Evolutionary conservation across 495 filamentous ascomycete genomes (phyloP).

Genomic region (Extremus antarcticus): DNA sequence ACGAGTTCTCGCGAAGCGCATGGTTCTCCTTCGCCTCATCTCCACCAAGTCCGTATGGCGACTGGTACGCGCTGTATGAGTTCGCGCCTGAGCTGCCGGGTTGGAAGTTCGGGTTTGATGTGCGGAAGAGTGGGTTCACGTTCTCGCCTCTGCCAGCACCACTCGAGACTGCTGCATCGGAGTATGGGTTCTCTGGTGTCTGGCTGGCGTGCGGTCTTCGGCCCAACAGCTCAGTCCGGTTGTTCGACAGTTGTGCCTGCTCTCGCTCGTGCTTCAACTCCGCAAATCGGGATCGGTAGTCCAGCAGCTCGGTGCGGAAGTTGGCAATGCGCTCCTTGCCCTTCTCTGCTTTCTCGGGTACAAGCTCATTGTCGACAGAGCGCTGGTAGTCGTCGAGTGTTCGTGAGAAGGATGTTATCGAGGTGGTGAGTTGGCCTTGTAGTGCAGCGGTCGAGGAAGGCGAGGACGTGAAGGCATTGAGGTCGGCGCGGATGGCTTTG

Average conservation of each 20-base stretch:
- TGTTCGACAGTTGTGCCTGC: slow-evolving; percentile 44
- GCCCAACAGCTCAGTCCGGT: slow-evolving; percentile 76
- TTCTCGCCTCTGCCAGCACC: slow-evolving; percentile 12
- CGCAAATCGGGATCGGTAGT: slow-evolving; percentile 69
- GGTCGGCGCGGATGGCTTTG: slow-evolving; percentile 73
- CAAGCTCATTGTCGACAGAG: slow-evolving; percentile 76
- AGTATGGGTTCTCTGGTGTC: slow-evolving; percentile 94
- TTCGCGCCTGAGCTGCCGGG: slow-evolving; percentile 21
- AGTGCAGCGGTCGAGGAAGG: slow-evolving; percentile 51
- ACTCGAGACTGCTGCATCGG: slow-evolving; percentile 40
- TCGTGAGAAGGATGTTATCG: slow-evolving; percentile 75
- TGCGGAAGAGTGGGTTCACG: slow-evolving; percentile 32
- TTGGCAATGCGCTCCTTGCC: slow-evolving; percentile 73
- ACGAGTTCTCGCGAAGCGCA: slow-evolving; percentile 81
- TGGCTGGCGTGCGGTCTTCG: slow-evolving; percentile 75
- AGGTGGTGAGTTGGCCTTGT: slow-evolving; percentile 73
- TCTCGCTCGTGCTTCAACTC: slow-evolving; percentile 63
- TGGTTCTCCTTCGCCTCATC: slow-evolving; percentile 66
- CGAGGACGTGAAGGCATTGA: slow-evolving; percentile 59
- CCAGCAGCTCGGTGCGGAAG: slow-evolving; percentile 70
- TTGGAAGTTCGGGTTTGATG: slow-evolving; percentile 18
- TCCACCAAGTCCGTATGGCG: slow-evolving; percentile 18
- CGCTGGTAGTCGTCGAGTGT: slow-evolving; percentile 88
- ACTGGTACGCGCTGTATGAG: slow-evolving; percentile 15
- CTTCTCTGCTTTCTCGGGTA: slow-evolving; percentile 79